A percentile compares a stretch with the other conserved stretches of the same genome.
Evolutionary conservation across 2,329 filamentous ascomycete species (phyloP).

Genomic region (Curvularia hawaiiensis): DNA sequence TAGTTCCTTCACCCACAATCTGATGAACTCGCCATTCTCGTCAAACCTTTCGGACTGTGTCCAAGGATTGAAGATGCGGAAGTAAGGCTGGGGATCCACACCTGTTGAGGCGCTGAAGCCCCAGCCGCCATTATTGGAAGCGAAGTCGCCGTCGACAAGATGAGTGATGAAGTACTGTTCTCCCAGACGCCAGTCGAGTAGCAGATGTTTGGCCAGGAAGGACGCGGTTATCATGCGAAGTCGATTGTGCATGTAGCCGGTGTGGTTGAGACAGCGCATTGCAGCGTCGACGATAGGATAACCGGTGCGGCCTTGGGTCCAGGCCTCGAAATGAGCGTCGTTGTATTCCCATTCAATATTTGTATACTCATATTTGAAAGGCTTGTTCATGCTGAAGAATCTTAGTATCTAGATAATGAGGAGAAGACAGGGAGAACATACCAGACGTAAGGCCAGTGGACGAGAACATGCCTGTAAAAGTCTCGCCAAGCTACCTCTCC

Average conservation of each 20-base stretch:
- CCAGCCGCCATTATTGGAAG: constrained; percentile 67
- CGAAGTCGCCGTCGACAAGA: constrained; percentile 55
- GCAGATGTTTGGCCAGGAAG: constrained; percentile 57
- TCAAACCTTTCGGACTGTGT: constrained; percentile 89
- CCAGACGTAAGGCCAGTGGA: constrained; percentile 84
- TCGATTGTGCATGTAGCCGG: constrained; percentile 60
- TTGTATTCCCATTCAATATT: constrained; percentile 76
- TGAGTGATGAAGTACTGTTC: constrained; percentile 59
- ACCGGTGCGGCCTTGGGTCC: constrained; percentile 58
- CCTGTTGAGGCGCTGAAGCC: constrained; percentile 70
- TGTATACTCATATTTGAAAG: constrained; percentile 82
- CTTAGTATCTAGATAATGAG: neutral
- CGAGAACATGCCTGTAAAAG: constrained; percentile 68
- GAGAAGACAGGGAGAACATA: constrained; percentile 43
- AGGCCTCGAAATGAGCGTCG: constrained; percentile 65
- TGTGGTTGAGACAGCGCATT: constrained; percentile 56
- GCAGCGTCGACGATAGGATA: constrained; percentile 57
- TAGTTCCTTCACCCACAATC: constrained; percentile 81
- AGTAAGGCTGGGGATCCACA: constrained; percentile 88
- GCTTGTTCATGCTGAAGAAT: constrained; percentile 67
- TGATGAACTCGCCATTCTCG: constrained; percentile 76
- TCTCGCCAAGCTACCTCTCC: constrained; percentile 59
- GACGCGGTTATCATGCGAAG: constrained; percentile 57
- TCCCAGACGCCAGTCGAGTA: constrained; percentile 57
- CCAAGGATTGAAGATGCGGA: constrained; percentile 86